These are phyloP conservation scores for Heliosperma pusillum DNA, from an alignment of 148 eudicot species.

Conservation along the genomic window DNA sequence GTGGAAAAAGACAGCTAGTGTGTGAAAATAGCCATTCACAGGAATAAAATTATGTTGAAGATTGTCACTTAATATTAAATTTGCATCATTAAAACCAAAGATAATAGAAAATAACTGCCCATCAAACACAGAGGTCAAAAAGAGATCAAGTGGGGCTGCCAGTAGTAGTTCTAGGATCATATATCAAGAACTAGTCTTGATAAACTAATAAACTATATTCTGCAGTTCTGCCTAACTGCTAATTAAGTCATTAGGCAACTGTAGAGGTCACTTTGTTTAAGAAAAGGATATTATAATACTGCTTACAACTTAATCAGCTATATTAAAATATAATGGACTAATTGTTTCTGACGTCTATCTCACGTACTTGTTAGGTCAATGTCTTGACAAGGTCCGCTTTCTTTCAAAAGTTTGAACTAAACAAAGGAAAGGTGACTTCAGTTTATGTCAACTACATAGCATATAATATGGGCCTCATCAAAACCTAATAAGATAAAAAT, in stretches of 20 bases:
- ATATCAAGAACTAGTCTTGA: constrained; percentile 8
- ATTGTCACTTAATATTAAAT: not conserved
- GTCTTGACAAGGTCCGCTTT: not conserved
- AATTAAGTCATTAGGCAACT: not conserved
- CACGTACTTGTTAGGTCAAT: constrained; percentile 19
- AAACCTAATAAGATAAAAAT: constrained; percentile 6
- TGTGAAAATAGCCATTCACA: not conserved
- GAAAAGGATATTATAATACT: constrained; percentile 15
- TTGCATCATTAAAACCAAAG: not conserved
- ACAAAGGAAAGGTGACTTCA: constrained; percentile 16
- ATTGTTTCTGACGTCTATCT: constrained; percentile 13
- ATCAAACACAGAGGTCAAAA: constrained; percentile 31
- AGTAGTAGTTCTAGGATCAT: constrained; percentile 20
- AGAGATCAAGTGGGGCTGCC: constrained; percentile 21
- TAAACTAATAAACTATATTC: not conserved
- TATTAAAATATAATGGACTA: constrained; percentile 14
- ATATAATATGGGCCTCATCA: constrained; percentile 16
- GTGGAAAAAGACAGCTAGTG: not conserved
- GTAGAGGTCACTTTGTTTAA: constrained; percentile 12
- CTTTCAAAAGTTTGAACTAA: constrained; percentile 9
- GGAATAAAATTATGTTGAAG: not conserved
- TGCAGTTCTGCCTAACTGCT: constrained; percentile 8
- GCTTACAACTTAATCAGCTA: constrained; percentile 15
- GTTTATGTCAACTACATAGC: constrained; percentile 22
- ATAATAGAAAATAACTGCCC: constrained; percentile 13